Conservation (phyloP, 2,329 filamentous ascomycete species). For the Apiospora sp. region DNA sequence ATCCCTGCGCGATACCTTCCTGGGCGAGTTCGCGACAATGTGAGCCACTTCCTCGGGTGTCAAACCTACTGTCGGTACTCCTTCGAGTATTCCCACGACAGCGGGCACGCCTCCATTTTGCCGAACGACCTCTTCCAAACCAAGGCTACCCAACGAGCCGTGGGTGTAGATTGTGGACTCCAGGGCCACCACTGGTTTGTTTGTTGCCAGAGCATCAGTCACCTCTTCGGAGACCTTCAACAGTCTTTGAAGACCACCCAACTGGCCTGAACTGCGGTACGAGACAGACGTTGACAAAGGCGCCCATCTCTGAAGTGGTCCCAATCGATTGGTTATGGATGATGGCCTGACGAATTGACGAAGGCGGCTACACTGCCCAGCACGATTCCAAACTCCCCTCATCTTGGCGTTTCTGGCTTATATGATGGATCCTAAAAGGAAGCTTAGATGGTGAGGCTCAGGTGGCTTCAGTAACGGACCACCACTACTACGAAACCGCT, state of each 20-base stretch:
- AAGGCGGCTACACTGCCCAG: not conserved
- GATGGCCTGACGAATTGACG: conserved; percentile 8
- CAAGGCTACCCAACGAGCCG: conserved; percentile 77
- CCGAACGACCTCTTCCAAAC: conserved; percentile 83
- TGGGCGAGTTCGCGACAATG: conserved; percentile 74
- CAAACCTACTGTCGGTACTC: conserved; percentile 83
- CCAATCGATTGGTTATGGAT: not conserved
- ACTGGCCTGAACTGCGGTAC: conserved; percentile 29
- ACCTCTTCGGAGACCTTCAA: conserved; percentile 85
- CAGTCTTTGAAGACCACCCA: conserved; percentile 51
- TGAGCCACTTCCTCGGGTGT: conserved; percentile 73
- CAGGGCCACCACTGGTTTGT: conserved; percentile 86
- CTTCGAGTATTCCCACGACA: conserved; percentile 87
- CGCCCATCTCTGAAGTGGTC: conserved; percentile 25
- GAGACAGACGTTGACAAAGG: conserved; percentile 27
- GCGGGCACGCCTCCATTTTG: conserved; percentile 84
- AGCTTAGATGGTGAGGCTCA: not conserved
- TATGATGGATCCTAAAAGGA: not conserved
- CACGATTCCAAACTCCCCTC: conserved; percentile 16
- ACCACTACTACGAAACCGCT: not conserved
- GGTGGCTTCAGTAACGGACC: not conserved
- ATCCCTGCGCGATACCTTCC: conserved; percentile 89
- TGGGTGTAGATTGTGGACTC: conserved; percentile 99
- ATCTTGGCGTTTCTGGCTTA: not conserved
- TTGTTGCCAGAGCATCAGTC: conserved; percentile 74